Base-by-base conservation (phyloP, 2,329 filamentous ascomycete genomes). In the Paracorniculantispora psalliotae region DNA sequence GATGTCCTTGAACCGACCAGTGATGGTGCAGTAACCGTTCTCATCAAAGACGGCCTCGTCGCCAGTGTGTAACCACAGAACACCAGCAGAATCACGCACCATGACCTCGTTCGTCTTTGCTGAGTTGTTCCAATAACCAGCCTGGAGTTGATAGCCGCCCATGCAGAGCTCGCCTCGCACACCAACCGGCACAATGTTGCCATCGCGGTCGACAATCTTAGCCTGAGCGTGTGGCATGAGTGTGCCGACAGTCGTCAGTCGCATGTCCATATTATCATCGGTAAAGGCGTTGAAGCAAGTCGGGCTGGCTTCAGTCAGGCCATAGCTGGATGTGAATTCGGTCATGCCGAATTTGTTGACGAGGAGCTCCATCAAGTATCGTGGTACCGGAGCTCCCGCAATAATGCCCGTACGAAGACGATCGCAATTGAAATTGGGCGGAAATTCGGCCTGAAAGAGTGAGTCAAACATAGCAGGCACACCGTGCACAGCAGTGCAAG, bases 391-490 rank as follows among this genome's bases (percentile, higher is more conserved):
- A 0, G 89, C 87, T 0, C 90, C 90, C 0, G 90, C 90, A 47
- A 92, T 88, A 66, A 91, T 92, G 8, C 90, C 90, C 0, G 89
- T 92, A 35, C 90, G 80, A 19, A 92, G 78, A 6, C 75, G 76
- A 1, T 79, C 76, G 67, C 76, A 78, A 62, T 74, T 72, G 67
- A 79, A 78, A 56, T 71, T 70, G 4, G 71, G 65, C 0, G 69
- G 72, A 59, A 73, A 68, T 39, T 77, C 71, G 17, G 79, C 76
- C 19, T 82, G 75, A 64, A 84, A 77, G 2, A 84, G 72, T 0
- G 86, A 85, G 68, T 91, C 88, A 71, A 92, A 91, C 90, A 93
- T 93, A 59, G 90, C 89, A 0, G 90, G 90, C 0, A 93, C 90
- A 35, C 90, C 90, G 68, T 92, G 89, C 0, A 93, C 78, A 0